These are phyloP conservation scores for Pisolithus sp. DNA, from an alignment of 768 basidiomycete genomes.

Conservation along the genomic window DNA sequence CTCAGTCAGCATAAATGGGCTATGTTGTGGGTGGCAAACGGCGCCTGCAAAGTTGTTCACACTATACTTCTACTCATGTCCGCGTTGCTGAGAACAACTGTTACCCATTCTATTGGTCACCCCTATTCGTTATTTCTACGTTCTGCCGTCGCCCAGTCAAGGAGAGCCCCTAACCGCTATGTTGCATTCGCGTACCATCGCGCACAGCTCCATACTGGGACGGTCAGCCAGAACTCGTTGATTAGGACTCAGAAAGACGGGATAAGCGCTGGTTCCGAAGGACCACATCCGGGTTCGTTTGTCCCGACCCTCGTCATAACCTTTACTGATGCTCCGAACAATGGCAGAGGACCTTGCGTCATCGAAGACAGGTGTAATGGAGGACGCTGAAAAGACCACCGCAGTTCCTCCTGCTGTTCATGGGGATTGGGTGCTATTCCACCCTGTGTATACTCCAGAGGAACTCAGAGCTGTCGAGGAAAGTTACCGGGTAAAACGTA, in stretches of 20 bases:
- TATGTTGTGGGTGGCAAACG: not conserved
- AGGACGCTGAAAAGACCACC: slow-evolving; percentile 38
- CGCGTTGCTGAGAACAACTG: slow-evolving; percentile 1
- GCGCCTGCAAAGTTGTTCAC: not conserved
- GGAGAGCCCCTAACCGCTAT: slow-evolving; percentile 3
- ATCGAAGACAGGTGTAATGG: slow-evolving; percentile 9
- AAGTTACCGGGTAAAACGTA: slow-evolving; percentile 8
- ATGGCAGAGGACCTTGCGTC: slow-evolving; percentile 23
- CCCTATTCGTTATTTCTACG: slow-evolving; percentile 5
- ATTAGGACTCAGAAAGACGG: slow-evolving; percentile 18
- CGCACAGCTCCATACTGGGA: slow-evolving; percentile 21
- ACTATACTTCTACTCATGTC: slow-evolving; percentile 1
- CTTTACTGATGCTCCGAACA: not conserved
- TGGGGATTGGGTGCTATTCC: slow-evolving; percentile 89
- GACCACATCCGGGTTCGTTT: slow-evolving; percentile 28
- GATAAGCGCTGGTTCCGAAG: slow-evolving; percentile 27
- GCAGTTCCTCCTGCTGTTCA: slow-evolving; percentile 50
- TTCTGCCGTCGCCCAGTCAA: slow-evolving; percentile 6
- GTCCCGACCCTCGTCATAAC: not conserved
- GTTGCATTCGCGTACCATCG: not conserved
- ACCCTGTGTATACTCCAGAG: slow-evolving; percentile 79
- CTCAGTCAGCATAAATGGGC: slow-evolving; percentile 15
- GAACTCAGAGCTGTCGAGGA: slow-evolving; percentile 73
- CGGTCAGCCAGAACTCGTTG: slow-evolving; percentile 16
- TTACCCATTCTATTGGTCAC: slow-evolving; percentile 6